Conservation (phyloP, 306 rosid species). For the Castanea mollissima region DNA sequence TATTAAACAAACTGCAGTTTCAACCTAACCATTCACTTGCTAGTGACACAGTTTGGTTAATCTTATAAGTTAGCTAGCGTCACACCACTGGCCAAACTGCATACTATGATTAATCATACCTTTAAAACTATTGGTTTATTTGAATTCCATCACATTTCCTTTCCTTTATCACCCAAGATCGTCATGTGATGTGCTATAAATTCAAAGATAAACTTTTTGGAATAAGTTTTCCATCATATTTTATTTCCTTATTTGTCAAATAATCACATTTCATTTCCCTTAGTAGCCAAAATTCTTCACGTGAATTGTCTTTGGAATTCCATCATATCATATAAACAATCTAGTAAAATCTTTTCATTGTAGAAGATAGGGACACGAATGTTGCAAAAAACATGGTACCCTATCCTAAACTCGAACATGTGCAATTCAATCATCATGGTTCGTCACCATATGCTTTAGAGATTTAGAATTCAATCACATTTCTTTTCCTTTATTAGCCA, state of each 20-base stretch:
- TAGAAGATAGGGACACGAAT: neutral
- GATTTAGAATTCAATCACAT: neutral
- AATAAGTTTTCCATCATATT: neutral
- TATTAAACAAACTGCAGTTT: no score
- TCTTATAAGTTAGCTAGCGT: no score
- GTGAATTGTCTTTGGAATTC: neutral
- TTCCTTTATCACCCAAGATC: neutral
- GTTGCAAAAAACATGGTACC: no score
- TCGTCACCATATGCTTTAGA: no score
- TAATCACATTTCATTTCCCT: neutral
- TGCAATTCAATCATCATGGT: neutral
- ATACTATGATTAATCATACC: no score
- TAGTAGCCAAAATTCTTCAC: neutral
- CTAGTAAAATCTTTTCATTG: no score
- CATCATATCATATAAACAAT: neutral
- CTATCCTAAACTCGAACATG: no score
- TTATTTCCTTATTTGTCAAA: neutral
- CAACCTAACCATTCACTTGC: no score
- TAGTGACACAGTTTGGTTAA: no score
- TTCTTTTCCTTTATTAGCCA: neutral
- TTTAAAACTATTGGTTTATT: no score
- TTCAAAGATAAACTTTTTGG: no score
- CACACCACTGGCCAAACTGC: no score
- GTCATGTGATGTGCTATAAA: neutral
- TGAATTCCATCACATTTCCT: neutral